Percentiles rank a stretch among this genome's conserved stretches.
phyloP scores from a whole-genome alignment of 179 eudicot species.

The Camellia oleifera region DNA sequence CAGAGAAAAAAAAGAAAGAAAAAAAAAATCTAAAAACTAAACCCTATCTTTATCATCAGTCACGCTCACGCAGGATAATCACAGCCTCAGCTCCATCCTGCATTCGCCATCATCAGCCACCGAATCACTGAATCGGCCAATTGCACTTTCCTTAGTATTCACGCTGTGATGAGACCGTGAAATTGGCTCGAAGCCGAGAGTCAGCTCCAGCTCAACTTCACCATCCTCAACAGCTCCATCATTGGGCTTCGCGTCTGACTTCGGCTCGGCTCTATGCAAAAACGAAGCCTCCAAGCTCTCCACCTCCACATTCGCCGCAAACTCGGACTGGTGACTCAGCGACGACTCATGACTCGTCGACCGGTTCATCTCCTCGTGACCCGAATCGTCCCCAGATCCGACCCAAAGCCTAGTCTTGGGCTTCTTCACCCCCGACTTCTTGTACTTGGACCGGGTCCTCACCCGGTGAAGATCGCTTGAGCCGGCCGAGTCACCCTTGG shows the following conservation, averaged over 20 bases:
- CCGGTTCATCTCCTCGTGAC: constrained; percentile 20
- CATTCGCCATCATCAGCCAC: background rate
- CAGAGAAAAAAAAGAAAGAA: background rate
- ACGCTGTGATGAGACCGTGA: background rate
- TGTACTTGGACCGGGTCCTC: constrained; percentile 58
- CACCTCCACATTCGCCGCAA: constrained; percentile 8
- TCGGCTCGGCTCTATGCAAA: constrained; percentile 23
- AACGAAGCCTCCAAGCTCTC: constrained; percentile 18
- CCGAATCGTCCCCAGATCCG: constrained; percentile 15
- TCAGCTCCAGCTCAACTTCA: constrained; percentile 63
- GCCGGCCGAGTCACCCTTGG: constrained; percentile 36
- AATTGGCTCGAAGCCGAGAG: constrained; percentile 48
- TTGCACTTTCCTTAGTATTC: constrained; percentile 12
- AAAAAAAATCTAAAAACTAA: background rate
- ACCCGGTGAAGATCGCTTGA: constrained; percentile 44
- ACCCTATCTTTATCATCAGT: background rate
- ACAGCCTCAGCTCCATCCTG: constrained; percentile 35
- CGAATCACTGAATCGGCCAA: background rate
- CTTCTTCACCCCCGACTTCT: constrained; percentile 38
- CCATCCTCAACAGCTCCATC: constrained; percentile 27
- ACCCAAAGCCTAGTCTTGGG: constrained; percentile 15
- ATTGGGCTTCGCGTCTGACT: constrained; percentile 6
- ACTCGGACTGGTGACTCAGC: constrained; percentile 58
- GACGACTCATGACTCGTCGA: constrained; percentile 75
- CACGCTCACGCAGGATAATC: constrained; percentile 12